Base-by-base conservation (phyloP, 345 rosid genomes). In the Aquilaria sinensis region DNA sequence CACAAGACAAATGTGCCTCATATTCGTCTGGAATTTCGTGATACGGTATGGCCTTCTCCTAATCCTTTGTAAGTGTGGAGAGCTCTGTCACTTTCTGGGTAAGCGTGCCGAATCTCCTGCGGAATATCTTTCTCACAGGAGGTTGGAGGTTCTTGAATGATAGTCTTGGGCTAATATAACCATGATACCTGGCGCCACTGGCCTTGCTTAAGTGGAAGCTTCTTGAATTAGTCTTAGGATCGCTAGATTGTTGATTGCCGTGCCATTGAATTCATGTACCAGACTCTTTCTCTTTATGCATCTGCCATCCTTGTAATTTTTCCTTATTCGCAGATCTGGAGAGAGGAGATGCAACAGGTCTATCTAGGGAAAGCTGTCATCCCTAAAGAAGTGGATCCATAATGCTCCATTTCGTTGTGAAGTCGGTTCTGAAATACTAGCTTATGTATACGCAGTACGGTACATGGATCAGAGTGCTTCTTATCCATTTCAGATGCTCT, bases 1-100 rank as follows among this genome's bases (percentile, higher is more conserved):
- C 98, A 61, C 58, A 91, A 48, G 72, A 95, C 99, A 59, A 95
- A 95, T 59, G 98, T 95, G 64, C 98, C 99, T 67, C 98, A 91
- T 76, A 95, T 95, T 70, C 84, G 99, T 50, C 65, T 95, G 66
- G 94, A 95, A 75, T 95, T 95, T 65, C 92, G 98, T 16, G 90
- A 91, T 51, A 85, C 83, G 80, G 99, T 95, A 82, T 0, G 71
- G 14, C 32, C 60, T 57, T 41, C 8, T 31, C 41, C 2, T 57
- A 3, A n/a, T 57, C n/a, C 23, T 16, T 45, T 23, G 5, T 51
- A 31, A 56, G 15, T 15, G 46, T 15, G 46, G 4, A 51, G 14
- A 9, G 31, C 34, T 31, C 53, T 53, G 12, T 31, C 30, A 16
- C 12, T 31, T 55, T 12, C 10, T 9, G 5, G 5, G 5, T 37